These are phyloP conservation scores for Plasmodium ovale DNA, from an alignment of 169 alveolate species.

Conservation along the genomic window DNA sequence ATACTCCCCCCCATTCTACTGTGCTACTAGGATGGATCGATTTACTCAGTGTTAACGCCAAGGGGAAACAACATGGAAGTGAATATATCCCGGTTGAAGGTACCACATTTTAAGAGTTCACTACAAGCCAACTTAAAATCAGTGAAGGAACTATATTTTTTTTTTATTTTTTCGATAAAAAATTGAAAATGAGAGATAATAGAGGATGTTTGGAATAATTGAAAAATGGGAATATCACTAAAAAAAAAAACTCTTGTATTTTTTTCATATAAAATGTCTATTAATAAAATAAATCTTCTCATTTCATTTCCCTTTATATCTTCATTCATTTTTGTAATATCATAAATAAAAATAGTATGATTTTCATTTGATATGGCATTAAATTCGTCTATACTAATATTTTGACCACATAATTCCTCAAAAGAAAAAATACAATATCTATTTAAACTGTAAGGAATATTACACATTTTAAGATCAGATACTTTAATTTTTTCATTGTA, in stretches of 20 bases:
- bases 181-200: constrained; percentile 58
- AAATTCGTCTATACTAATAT: constrained; percentile 65
- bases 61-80: not conserved
- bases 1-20: too few relatives aligned
- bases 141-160: constrained; percentile 10
- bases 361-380: constrained; percentile 58
- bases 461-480: constrained; percentile 39
- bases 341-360: constrained; percentile 50
- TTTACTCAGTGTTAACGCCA: too few relatives aligned
- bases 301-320: constrained; percentile 69
- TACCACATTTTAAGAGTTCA: constrained; percentile 8
- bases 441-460: constrained; percentile 43
- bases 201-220: constrained; percentile 42
- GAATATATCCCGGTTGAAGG: constrained; percentile 30
- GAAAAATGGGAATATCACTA: constrained; percentile 68
- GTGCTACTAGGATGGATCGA: too few relatives aligned
- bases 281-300: constrained; percentile 60
- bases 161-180: constrained; percentile 28
- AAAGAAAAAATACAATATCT: constrained; percentile 52
- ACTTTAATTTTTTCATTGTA: constrained; percentile 18
- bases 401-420: constrained; percentile 53
- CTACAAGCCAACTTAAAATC: constrained; percentile 8
- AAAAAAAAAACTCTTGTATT: constrained; percentile 67
- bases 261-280: constrained; percentile 72
- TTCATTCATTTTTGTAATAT: constrained; percentile 73